Evolutionary conservation across 768 basidiomycete genomes (phyloP).

Genomic region (Leccinum disarticulatum): DNA sequence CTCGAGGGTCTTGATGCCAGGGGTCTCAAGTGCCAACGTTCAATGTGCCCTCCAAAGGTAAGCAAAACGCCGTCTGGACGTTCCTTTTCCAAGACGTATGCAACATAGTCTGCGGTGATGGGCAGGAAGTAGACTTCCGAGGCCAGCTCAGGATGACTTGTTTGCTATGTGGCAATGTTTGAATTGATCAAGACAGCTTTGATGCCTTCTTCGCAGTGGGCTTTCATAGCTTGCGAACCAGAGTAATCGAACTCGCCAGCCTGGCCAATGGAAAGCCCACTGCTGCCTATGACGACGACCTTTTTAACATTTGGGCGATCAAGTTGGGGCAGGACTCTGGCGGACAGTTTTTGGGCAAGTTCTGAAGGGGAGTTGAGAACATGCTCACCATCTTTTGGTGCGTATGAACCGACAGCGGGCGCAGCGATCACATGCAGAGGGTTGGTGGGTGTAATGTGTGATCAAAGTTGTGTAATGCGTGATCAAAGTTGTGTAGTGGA

Average conservation of each 20-base stretch:
- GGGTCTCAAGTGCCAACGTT: constrained; percentile 98
- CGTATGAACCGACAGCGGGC: constrained; percentile 72
- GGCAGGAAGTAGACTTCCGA: constrained; percentile 98
- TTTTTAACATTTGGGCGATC: constrained; percentile 90
- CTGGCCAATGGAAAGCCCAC: constrained; percentile 95
- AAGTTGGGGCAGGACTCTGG: constrained; percentile 89
- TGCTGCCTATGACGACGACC: constrained; percentile 94
- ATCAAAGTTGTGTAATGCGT: constrained; percentile 37
- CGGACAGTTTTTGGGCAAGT: constrained; percentile 88
- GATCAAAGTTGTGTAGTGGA: too few species aligned
- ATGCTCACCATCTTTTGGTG: constrained; percentile 61
- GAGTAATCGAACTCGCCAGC: constrained; percentile 99
- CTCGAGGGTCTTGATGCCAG: constrained; percentile 90
- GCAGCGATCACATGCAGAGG: constrained; percentile 66
- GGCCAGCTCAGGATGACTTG: constrained; percentile 95
- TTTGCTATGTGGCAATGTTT: constrained; percentile 99
- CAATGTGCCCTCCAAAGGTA: constrained; percentile 96
- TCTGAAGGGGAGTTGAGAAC: constrained; percentile 94
- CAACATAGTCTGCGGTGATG: constrained; percentile 95
- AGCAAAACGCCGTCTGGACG: constrained; percentile 95
- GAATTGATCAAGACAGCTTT: constrained; percentile 96
- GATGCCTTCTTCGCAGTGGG: constrained; percentile 92
- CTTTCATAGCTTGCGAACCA: constrained; percentile 98
- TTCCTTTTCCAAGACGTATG: constrained; percentile 98
- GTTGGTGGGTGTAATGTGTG: constrained; percentile 45